A percentile compares a stretch with the other conserved stretches of the same genome.
These are phyloP conservation scores for Dalechampia spathulata DNA, from an alignment of 441 rosid genomes.

Conservation along the genomic window DNA sequence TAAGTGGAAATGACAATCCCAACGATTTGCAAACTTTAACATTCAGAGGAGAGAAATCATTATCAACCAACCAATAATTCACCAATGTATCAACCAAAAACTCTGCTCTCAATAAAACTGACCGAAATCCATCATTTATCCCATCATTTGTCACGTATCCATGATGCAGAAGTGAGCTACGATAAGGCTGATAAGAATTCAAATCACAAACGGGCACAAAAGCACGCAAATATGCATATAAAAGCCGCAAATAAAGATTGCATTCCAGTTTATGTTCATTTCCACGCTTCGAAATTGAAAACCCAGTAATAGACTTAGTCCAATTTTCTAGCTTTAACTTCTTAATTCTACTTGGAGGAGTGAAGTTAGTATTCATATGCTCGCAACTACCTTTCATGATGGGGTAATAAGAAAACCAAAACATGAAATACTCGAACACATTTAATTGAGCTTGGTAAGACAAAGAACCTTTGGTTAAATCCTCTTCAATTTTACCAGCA, in stretches of 20 bases:
- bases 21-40: conserved; percentile 45
- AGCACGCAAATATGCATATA: conserved; percentile 61
- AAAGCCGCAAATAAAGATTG: conserved; percentile 52
- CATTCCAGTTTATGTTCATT: conserved; percentile 49
- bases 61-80: conserved; percentile 87
- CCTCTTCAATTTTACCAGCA: conserved; percentile 53
- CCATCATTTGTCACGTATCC: conserved; percentile 39
- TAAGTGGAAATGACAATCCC: conserved; percentile 51
- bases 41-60: conserved; percentile 78
- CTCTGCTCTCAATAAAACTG: conserved; percentile 50
- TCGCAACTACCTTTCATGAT: conserved; percentile 60
- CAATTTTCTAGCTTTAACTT: conserved; percentile 57
- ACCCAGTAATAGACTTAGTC: conserved; percentile 48
- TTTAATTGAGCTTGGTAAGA: conserved; percentile 54
- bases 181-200: conserved; percentile 46
- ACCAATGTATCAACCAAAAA: conserved; percentile 60
- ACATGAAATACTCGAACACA: conserved; percentile 78
- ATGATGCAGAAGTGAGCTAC: conserved; percentile 73
- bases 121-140: conserved; percentile 16
- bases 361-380: conserved; percentile 13
- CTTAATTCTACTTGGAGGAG: conserved; percentile 32
- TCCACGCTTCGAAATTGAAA: conserved; percentile 50
- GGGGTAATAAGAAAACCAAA: conserved; percentile 92
- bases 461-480: conserved; percentile 38
- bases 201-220: conserved; percentile 68